These are phyloP conservation scores for Colletotrichum orchidophilum DNA, from an alignment of 2,329 filamentous ascomycete genomes.

Conservation along the genomic window DNA sequence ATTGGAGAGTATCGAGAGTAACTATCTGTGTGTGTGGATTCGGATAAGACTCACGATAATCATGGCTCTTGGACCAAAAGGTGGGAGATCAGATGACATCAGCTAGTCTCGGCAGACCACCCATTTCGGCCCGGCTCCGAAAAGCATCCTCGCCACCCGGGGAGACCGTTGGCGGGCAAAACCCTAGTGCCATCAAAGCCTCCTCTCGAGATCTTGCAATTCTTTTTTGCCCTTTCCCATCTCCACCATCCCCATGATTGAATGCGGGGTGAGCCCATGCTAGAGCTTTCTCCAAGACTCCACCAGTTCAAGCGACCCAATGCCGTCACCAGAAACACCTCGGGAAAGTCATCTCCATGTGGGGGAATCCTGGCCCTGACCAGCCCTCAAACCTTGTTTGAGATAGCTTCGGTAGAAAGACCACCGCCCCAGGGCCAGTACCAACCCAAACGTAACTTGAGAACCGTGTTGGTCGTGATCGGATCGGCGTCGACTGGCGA, in stretches of 20 bases:
- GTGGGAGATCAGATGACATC: background rate
- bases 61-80: background rate
- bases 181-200: background rate
- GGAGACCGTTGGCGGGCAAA: background rate
- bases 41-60: too few relatives aligned
- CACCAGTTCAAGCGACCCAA: constrained; percentile 32
- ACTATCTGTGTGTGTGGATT: too few relatives aligned
- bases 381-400: constrained; percentile 20
- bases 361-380: background rate
- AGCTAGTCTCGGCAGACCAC: background rate
- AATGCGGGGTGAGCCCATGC: constrained; percentile 21
- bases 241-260: background rate
- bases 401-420: constrained; percentile 18
- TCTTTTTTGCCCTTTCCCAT: background rate
- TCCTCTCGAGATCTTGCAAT: background rate
- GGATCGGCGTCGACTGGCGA: constrained; percentile 13
- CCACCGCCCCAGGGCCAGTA: background rate
- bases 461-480: background rate
- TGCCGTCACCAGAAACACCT: constrained; percentile 13
- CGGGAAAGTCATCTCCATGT: background rate
- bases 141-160: background rate
- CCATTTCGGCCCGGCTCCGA: constrained; percentile 10
- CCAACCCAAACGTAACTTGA: background rate
- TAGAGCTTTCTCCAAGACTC: constrained; percentile 1
- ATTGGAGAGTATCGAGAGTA: too few relatives aligned